Evolutionary conservation across 192 early-diverging fungal genomes (phyloP).

Genomic region (Coemansia sp.): DNA sequence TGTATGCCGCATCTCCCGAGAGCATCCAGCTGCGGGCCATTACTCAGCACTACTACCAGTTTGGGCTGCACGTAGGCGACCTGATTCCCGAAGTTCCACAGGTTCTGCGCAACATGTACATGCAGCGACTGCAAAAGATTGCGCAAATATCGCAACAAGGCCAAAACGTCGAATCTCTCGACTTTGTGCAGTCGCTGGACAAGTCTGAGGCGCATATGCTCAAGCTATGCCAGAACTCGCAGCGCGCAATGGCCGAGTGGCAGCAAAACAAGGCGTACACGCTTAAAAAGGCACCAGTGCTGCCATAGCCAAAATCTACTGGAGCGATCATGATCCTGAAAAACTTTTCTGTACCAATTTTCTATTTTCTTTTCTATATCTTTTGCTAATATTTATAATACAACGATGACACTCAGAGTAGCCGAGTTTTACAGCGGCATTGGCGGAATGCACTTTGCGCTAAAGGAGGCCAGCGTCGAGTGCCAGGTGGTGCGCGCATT

Average conservation of each 20-base stretch:
- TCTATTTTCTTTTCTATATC: not conserved
- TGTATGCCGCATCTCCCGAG: slow-evolving; percentile 54
- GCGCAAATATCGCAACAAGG: slow-evolving; percentile 51
- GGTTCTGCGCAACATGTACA: slow-evolving; percentile 52
- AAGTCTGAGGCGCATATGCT: slow-evolving; percentile 37
- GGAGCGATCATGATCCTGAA: not conserved
- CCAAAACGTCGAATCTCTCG: slow-evolving; percentile 40
- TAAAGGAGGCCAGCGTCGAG: slow-evolving; percentile 60
- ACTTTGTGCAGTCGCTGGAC: slow-evolving; percentile 53
- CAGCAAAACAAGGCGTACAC: slow-evolving; percentile 42
- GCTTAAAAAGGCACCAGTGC: slow-evolving; percentile 27
- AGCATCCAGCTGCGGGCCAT: slow-evolving; percentile 50
- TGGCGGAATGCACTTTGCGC: slow-evolving; percentile 73
- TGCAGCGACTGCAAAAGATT: slow-evolving; percentile 42
- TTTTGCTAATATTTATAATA: not conserved
- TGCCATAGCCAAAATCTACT: slow-evolving; percentile 5
- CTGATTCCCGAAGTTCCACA: slow-evolving; percentile 49
- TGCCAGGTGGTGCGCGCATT: slow-evolving; percentile 80
- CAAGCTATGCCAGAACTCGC: slow-evolving; percentile 39
- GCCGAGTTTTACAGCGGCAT: slow-evolving; percentile 61
- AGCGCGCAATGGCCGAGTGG: slow-evolving; percentile 39
- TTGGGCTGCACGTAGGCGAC: slow-evolving; percentile 50
- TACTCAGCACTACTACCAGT: slow-evolving; percentile 52
- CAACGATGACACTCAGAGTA: slow-evolving; percentile 32
- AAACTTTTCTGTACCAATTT: slow-evolving; percentile 5